Percentiles rank a stretch among this genome's conserved stretches.
Evolutionary conservation across 2,329 filamentous ascomycete species (phyloP).

Genomic region (Pseudogymnoascus sp.): DNA sequence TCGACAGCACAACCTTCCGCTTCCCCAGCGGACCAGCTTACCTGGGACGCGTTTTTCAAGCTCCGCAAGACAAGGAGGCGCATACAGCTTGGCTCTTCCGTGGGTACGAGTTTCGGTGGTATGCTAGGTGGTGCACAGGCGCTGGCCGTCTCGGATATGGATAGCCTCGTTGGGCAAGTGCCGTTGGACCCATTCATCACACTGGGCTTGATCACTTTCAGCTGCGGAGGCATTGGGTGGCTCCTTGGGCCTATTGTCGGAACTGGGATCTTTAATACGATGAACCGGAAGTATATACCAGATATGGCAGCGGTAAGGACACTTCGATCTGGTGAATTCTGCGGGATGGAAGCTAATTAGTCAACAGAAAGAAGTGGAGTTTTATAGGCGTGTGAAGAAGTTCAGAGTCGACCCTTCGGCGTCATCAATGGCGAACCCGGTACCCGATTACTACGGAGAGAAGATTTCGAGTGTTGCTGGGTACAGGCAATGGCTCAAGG

Average conservation of each 20-base stretch:
- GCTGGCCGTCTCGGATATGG: constrained; percentile 64
- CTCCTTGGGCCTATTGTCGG: constrained; percentile 77
- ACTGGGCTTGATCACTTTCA: constrained; percentile 70
- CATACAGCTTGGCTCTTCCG: constrained; percentile 72
- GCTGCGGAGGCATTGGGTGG: constrained; percentile 78
- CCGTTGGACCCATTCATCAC: constrained; percentile 84
- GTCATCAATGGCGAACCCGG: constrained; percentile 82
- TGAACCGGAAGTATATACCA: constrained; percentile 61
- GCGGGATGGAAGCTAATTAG: not conserved
- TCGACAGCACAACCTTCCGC: constrained; percentile 6
- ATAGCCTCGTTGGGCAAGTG: constrained; percentile 61
- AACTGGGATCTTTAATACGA: constrained; percentile 67
- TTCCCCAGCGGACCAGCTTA: constrained; percentile 34
- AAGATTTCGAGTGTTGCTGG: constrained; percentile 91
- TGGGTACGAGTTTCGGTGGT: constrained; percentile 54
- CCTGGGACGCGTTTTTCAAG: constrained; percentile 91
- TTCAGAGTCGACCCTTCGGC: constrained; percentile 85
- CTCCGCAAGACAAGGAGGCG: constrained; percentile 78
- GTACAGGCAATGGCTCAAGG: constrained; percentile 93
- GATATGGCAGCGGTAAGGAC: constrained; percentile 61
- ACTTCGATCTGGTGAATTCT: not conserved
- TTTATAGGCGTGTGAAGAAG: constrained; percentile 85
- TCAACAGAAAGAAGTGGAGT: constrained; percentile 78
- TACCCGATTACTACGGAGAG: constrained; percentile 89
- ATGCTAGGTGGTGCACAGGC: constrained; percentile 57